Percentiles rank a stretch among this genome's conserved stretches.
phyloP scores from a whole-genome alignment of 2,329 filamentous ascomycete genomes.

The Calonectria hongkongensis region DNA sequence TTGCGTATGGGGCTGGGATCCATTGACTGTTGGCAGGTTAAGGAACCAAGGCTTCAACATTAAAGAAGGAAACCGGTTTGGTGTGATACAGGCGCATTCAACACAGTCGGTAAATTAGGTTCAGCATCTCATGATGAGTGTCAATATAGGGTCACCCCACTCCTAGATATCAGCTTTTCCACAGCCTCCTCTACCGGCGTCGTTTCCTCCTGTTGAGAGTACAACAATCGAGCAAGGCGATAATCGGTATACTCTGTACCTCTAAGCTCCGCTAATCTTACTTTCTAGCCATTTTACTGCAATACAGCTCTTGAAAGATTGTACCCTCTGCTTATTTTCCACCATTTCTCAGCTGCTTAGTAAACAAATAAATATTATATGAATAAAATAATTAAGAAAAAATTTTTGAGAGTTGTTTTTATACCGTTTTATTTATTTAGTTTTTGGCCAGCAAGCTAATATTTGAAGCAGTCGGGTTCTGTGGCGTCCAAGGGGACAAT shows the following conservation, averaged over 20 bases:
- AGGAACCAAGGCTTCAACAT: conserved; percentile 18
- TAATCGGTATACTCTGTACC: neutral
- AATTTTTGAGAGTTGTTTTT: no score
- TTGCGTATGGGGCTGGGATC: neutral
- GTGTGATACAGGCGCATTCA: conserved; percentile 29
- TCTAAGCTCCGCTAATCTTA: neutral
- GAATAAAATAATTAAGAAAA: no score
- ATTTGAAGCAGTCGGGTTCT: no score
- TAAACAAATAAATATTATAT: no score
- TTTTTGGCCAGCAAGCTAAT: no score
- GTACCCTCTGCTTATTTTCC: no score
- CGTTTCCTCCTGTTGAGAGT: neutral
- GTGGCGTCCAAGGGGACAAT: no score
- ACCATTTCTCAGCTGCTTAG: no score
- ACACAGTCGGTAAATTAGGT: conserved; percentile 31
- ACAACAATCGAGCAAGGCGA: neutral
- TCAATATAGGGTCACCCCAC: conserved; percentile 22
- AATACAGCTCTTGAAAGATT: no score
- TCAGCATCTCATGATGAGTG: conserved; percentile 26
- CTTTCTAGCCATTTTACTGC: neutral
- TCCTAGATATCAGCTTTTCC: neutral
- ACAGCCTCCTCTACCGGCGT: neutral
- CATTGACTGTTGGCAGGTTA: conserved; percentile 20
- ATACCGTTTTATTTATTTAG: no score
- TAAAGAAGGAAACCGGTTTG: neutral